These are phyloP conservation scores for Lippia alba DNA, from an alignment of 305 asterid species.

Conservation along the genomic window DNA sequence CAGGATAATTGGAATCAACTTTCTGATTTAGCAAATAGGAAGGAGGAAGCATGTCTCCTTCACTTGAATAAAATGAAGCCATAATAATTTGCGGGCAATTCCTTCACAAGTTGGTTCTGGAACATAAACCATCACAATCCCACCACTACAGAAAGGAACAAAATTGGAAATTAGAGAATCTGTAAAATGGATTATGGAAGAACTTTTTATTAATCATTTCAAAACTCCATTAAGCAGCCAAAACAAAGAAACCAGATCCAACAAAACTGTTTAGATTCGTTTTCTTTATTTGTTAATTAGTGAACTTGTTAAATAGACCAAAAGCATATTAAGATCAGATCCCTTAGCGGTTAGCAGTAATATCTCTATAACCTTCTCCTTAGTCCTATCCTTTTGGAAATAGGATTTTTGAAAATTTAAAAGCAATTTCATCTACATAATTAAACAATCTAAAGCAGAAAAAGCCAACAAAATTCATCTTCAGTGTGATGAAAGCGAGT, in stretches of 20 bases:
- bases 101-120: slow-evolving; percentile 23
- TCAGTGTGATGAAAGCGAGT: not conserved
- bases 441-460: not conserved
- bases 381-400: too few relatives aligned
- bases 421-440: not conserved
- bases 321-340: not conserved
- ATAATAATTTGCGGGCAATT: slow-evolving; percentile 44
- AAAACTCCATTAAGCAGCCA: not conserved
- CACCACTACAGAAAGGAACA: not conserved
- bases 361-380: slow-evolving; percentile 2
- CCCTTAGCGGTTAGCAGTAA: not conserved
- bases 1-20: slow-evolving; percentile 40
- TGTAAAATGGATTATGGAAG: not conserved
- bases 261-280: not conserved
- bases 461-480: not conserved
- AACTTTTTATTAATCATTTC: not conserved
- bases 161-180: slow-evolving; percentile 18
- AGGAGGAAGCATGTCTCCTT: slow-evolving; percentile 56
- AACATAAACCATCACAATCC: slow-evolving; percentile 37
- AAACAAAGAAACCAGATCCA: slow-evolving; percentile 1
- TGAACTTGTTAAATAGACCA: not conserved
- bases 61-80: slow-evolving; percentile 66
- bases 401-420: not conserved
- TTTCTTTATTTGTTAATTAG: too few relatives aligned
- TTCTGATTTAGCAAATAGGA: slow-evolving; percentile 52